Conservation (phyloP, 2,329 filamentous ascomycete genomes). For the Phyllosticta citribraziliensis region DNA sequence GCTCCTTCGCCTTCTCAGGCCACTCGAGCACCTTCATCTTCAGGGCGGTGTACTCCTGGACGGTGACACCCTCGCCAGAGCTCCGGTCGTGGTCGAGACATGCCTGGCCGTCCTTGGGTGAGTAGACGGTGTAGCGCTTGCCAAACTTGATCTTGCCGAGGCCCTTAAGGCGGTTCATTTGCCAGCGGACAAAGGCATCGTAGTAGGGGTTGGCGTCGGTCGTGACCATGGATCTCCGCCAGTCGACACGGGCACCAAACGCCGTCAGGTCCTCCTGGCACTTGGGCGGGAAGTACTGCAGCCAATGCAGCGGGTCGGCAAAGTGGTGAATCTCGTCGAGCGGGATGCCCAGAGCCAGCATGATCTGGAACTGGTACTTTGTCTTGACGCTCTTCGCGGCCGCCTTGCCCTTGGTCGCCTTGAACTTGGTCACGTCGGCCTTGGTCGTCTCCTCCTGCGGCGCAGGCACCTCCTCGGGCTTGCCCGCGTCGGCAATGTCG, state of each 20-base stretch:
- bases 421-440: conserved; percentile 81
- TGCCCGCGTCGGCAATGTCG: not conserved
- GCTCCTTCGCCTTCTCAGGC: conserved; percentile 63
- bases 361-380: conserved; percentile 95
- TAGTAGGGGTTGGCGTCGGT: conserved; percentile 97
- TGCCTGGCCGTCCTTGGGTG: conserved; percentile 76
- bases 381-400: not conserved
- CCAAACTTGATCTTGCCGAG: conserved; percentile 89
- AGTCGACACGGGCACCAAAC: conserved; percentile 82
- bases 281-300: conserved; percentile 80
- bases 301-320: conserved; percentile 83
- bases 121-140: conserved; percentile 88
- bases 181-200: conserved; percentile 91
- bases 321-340: conserved; percentile 86
- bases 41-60: conserved; percentile 86
- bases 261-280: conserved; percentile 70
- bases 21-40: conserved; percentile 89
- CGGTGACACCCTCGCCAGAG: conserved; percentile 69
- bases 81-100: conserved; percentile 82
- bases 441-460: conserved; percentile 43
- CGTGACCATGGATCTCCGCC: conserved; percentile 85
- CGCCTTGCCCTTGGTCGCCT: conserved; percentile 1
- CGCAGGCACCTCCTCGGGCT: not conserved
- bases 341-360: conserved; percentile 83
- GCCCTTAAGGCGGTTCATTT: conserved; percentile 87